Conservation (phyloP, 495 filamentous ascomycete genomes). For the Evernia prunastri region DNA sequence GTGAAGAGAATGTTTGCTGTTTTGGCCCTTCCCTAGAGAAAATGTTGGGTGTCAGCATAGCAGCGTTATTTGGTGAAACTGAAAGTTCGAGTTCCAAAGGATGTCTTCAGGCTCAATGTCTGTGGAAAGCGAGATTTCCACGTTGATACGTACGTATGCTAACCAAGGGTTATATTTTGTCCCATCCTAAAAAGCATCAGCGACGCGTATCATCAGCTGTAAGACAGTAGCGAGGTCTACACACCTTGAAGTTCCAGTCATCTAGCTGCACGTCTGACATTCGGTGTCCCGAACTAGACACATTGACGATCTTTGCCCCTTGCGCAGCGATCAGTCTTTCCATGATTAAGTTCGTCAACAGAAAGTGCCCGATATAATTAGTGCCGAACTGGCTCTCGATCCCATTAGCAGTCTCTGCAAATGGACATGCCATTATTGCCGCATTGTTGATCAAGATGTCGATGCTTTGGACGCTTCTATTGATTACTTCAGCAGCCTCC, state of each 20-base stretch:
- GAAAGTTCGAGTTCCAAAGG: neutral
- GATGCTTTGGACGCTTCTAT: constrained; percentile 42
- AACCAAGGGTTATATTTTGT: constrained; percentile 45
- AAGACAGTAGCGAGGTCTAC: neutral
- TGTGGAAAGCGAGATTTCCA: neutral
- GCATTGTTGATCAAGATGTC: constrained; percentile 68
- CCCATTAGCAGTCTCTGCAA: constrained; percentile 33
- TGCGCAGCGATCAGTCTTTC: constrained; percentile 33
- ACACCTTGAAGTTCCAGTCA: constrained; percentile 50
- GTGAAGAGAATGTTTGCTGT: constrained; percentile 57
- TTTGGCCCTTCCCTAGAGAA: constrained; percentile 43
- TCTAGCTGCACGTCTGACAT: constrained; percentile 40
- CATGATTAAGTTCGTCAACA: constrained; percentile 53
- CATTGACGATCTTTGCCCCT: constrained; percentile 28
- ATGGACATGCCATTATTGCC: constrained; percentile 53
- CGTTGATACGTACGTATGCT: constrained; percentile 35
- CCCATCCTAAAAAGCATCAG: constrained; percentile 37
- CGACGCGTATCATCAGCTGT: constrained; percentile 23
- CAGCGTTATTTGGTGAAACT: neutral
- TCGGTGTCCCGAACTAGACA: constrained; percentile 37
- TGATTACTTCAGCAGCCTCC: constrained; percentile 40
- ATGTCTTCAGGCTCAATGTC: neutral
- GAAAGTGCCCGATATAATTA: constrained; percentile 53
- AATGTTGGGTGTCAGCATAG: neutral
- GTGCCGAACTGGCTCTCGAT: constrained; percentile 50